Evolutionary conservation across 202 grass and related monocot genomes (phyloP).

Genomic region (Saccharum hybrid): DNA sequence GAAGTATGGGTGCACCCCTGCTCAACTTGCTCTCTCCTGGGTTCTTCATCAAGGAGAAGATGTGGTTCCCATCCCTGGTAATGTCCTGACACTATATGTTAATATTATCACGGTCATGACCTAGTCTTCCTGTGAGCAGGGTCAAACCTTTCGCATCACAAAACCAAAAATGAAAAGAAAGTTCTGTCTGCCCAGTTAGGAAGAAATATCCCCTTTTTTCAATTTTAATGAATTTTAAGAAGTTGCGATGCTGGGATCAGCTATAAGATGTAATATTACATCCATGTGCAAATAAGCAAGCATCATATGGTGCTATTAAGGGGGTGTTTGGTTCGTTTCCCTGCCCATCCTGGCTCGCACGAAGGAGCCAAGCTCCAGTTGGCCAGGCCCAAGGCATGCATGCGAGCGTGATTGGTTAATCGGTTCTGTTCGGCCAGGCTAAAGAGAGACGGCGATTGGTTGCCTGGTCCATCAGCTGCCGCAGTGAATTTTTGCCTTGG

Average conservation of each 20-base stretch:
- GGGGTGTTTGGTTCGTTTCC: too few species aligned
- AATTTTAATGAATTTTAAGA: not conserved
- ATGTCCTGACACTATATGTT: conserved; percentile 14
- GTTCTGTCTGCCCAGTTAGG: not conserved
- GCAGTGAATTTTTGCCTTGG: too few species aligned
- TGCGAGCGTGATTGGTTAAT: too few species aligned
- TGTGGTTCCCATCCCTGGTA: conserved; percentile 86
- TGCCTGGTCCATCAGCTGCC: too few species aligned
- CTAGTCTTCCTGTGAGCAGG: not conserved
- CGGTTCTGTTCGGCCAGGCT: too few species aligned
- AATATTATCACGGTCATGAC: not conserved
- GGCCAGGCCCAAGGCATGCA: too few species aligned
- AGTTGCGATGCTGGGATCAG: not conserved
- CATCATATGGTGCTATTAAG: not conserved
- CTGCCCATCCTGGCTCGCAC: too few species aligned
- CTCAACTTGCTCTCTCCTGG: conserved; percentile 90
- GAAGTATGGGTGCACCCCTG: conserved; percentile 64
- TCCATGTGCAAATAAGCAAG: conserved; percentile 23
- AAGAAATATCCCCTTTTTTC: not conserved
- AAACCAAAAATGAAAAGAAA: not conserved
- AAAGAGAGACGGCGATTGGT: too few species aligned
- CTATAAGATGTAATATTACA: conserved; percentile 2
- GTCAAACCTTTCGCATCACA: not conserved
- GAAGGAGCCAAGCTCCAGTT: too few species aligned
- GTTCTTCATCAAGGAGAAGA: conserved; percentile 81